A percentile compares a stretch with the other conserved stretches of the same genome.
Conservation (phyloP, 179 eudicot genomes). For the Corrigiola litoralis region DNA sequence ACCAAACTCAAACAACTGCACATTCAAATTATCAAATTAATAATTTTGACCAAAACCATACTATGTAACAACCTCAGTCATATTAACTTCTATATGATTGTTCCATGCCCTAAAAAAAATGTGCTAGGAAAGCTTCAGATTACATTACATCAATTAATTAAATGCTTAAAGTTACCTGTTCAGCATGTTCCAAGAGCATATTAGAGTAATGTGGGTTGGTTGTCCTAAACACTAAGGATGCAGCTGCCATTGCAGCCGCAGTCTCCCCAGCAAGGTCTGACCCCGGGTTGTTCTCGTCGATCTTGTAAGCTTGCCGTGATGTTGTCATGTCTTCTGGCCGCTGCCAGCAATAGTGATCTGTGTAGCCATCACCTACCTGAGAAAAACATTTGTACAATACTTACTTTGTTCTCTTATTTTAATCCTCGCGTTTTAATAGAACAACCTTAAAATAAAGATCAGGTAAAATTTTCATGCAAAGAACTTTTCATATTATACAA, state of each 20-base stretch:
- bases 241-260: conserved; percentile 81
- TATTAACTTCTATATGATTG: no score
- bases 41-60: background rate
- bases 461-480: no score
- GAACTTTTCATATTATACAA: no score
- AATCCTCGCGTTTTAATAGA: no score
- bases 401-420: no score
- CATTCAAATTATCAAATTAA: background rate
- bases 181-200: conserved; percentile 72
- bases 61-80: no score
- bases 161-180: conserved; percentile 50
- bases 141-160: background rate
- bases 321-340: conserved; percentile 90
- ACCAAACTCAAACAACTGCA: conserved; percentile 75
- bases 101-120: no score
- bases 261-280: conserved; percentile 84
- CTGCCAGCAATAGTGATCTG: conserved; percentile 86
- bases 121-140: no score
- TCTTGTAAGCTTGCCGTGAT: conserved; percentile 62
- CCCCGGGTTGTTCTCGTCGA: conserved; percentile 66
- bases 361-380: conserved; percentile 74
- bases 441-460: no score
- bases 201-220: conserved; percentile 59
- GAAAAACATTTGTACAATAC: no score
- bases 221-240: conserved; percentile 61